A percentile compares a stretch with the other conserved stretches of the same genome.
These are phyloP conservation scores for Scenedesmus sp. DNA, from an alignment of 163 green algal genomes.

Conservation along the genomic window DNA sequence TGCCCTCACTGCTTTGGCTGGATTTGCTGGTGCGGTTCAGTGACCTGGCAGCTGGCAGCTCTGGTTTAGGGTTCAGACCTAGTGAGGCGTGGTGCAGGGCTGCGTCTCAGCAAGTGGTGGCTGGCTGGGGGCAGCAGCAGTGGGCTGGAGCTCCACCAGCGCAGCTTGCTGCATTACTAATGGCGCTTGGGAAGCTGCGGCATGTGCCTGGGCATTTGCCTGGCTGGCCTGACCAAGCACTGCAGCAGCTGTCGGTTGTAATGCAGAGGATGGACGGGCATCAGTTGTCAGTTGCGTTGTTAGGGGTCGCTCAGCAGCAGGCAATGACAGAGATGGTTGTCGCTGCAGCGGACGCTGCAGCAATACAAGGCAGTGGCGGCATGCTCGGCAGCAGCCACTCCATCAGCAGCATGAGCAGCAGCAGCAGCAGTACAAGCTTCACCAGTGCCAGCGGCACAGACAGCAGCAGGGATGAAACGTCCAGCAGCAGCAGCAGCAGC, in stretches of 20 bases:
- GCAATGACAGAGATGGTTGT: neutral
- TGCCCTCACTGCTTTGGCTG: constrained; percentile 9
- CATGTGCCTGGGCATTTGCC: neutral
- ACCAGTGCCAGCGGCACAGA: neutral
- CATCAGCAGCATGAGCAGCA: constrained; percentile 19
- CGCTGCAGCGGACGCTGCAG: neutral
- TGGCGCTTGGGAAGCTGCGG: neutral
- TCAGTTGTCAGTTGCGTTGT: neutral
- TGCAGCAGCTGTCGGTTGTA: neutral
- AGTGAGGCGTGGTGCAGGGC: neutral
- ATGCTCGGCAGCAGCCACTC: neutral
- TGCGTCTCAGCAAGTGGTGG: neutral
- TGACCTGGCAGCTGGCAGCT: constrained; percentile 1
- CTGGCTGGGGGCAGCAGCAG: neutral
- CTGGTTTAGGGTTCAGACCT: constrained; percentile 2
- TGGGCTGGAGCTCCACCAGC: neutral
- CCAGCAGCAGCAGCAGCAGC: neutral
- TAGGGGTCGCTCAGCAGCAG: neutral
- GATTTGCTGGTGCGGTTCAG: constrained; percentile 41
- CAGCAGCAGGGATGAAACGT: neutral
- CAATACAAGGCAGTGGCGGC: neutral
- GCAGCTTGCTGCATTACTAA: constrained; percentile 24
- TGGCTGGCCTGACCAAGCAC: neutral
- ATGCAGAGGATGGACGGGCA: constrained; percentile 10
- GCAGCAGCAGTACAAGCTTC: constrained; percentile 17